phyloP scores from a whole-genome alignment of 2,329 filamentous ascomycete genomes.

The Claviceps purpurea region DNA sequence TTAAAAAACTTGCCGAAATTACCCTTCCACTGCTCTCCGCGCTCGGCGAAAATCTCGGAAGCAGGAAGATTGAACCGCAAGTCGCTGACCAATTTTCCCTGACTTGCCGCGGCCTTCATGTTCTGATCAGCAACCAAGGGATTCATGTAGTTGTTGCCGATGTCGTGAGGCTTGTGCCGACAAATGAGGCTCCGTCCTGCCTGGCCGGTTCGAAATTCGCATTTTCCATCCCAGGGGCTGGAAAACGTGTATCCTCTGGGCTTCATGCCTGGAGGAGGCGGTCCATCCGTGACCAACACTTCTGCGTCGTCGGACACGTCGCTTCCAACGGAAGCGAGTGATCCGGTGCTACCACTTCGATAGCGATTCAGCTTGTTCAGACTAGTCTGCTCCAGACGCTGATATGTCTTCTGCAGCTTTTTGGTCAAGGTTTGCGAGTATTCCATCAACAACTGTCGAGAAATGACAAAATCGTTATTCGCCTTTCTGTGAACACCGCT shows the following conservation, averaged over 20 bases:
- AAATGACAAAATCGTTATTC: slow-evolving; percentile 16
- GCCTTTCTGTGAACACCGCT: slow-evolving; percentile 1
- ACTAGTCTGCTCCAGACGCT: slow-evolving; percentile 19
- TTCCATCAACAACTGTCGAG: slow-evolving; percentile 43
- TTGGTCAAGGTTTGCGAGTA: slow-evolving; percentile 38
- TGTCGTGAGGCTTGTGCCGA: slow-evolving; percentile 51
- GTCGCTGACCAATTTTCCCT: slow-evolving; percentile 49
- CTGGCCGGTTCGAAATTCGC: slow-evolving; percentile 70
- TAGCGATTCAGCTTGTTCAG: slow-evolving; percentile 13
- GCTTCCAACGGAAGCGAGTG: slow-evolving; percentile 14
- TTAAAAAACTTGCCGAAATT: slow-evolving; percentile 30
- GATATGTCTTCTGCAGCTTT: slow-evolving; percentile 32
- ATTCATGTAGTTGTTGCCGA: slow-evolving; percentile 22
- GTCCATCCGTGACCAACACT: background rate
- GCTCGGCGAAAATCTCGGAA: slow-evolving; percentile 30
- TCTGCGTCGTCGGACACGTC: background rate
- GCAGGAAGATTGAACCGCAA: slow-evolving; percentile 79
- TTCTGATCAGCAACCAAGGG: slow-evolving; percentile 27
- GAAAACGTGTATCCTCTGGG: slow-evolving; percentile 62
- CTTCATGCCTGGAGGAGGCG: slow-evolving; percentile 20
- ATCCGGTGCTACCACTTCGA: slow-evolving; percentile 18
- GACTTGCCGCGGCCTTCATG: background rate
- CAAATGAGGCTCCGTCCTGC: slow-evolving; percentile 64
- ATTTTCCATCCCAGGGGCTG: slow-evolving; percentile 78
- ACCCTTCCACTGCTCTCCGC: slow-evolving; percentile 24